Evolutionary conservation across 2,329 filamentous ascomycete species (phyloP).

Genomic region (Exophiala spinifera): DNA sequence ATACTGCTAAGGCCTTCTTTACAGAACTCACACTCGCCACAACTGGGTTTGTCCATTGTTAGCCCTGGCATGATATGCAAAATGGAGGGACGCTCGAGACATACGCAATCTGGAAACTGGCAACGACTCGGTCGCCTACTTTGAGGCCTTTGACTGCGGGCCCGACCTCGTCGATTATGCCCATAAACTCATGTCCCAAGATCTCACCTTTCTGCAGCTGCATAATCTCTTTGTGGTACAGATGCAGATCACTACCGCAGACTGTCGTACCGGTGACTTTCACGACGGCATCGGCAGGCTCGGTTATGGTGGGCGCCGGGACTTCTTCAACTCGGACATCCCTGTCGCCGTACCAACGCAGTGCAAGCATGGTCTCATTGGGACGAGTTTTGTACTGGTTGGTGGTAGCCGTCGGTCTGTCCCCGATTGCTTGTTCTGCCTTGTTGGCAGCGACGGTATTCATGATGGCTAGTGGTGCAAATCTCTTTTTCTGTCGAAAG

Average conservation of each 20-base stretch:
- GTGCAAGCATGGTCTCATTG: slow-evolving; percentile 48
- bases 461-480: no score
- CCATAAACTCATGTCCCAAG: slow-evolving; percentile 19
- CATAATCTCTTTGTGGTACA: slow-evolving; percentile 45
- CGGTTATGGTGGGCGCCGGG: slow-evolving; percentile 44
- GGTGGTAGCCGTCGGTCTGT: no score
- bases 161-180: slow-evolving; percentile 17
- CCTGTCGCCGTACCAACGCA: slow-evolving; percentile 54
- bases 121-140: slow-evolving; percentile 17
- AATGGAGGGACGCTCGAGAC: no score
- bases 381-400: background rate
- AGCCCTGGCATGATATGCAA: no score
- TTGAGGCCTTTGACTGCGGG: slow-evolving; percentile 10
- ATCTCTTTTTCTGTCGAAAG: no score
- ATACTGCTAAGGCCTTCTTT: slow-evolving; percentile 63
- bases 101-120: no score
- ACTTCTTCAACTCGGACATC: slow-evolving; percentile 56
- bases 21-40: slow-evolving; percentile 67
- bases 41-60: no score
- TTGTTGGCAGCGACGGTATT: no score
- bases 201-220: slow-evolving; percentile 59
- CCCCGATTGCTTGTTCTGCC: no score
- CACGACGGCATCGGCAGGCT: slow-evolving; percentile 51
- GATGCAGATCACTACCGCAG: slow-evolving; percentile 14
- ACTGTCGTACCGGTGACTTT: slow-evolving; percentile 44